Evolutionary conservation across 2,329 filamentous ascomycete genomes (phyloP).

Genomic region (Celoporthe dispersa): DNA sequence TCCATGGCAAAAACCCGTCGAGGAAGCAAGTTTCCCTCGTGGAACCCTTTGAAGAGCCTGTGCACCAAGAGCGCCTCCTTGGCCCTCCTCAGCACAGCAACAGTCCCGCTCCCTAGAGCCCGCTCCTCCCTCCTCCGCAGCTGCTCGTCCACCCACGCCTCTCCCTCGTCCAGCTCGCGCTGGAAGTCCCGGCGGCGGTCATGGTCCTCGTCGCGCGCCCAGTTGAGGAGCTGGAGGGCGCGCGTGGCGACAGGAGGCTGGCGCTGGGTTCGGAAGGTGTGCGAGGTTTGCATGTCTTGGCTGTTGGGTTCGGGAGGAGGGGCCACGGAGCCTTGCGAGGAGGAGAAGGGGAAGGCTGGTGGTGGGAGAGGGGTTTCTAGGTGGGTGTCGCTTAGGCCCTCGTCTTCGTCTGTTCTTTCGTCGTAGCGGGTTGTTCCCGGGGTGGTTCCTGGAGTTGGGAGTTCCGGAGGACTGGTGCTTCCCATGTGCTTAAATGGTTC

Average conservation of each 20-base stretch:
- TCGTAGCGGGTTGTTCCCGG: not conserved
- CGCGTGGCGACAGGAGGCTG: slow-evolving; percentile 41
- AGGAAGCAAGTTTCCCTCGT: slow-evolving; percentile 39
- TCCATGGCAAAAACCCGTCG: slow-evolving; percentile 34
- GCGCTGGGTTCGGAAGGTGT: slow-evolving; percentile 31
- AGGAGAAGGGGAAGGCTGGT: not conserved
- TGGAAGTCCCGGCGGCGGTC: slow-evolving; percentile 48
- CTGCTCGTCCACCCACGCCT: slow-evolving; percentile 46
- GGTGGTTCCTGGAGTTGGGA: not conserved
- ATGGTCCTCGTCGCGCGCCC: slow-evolving; percentile 54
- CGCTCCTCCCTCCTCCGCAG: slow-evolving; percentile 31
- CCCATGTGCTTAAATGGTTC: not conserved
- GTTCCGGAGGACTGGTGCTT: not conserved
- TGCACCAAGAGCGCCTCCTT: slow-evolving; percentile 43
- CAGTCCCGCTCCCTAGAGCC: slow-evolving; percentile 34
- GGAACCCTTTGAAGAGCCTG: slow-evolving; percentile 40
- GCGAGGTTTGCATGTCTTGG: slow-evolving; percentile 10
- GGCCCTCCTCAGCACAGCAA: slow-evolving; percentile 37
- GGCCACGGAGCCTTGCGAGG: not conserved
- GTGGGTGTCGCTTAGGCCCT: not conserved
- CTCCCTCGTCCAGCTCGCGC: slow-evolving; percentile 41
- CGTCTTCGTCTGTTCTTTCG: not conserved
- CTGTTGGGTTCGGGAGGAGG: not conserved
- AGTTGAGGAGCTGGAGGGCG: slow-evolving; percentile 44
- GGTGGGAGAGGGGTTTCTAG: not conserved